phyloP scores from a whole-genome alignment of 1,284 basidiomycete genomes.

The Ustilago cynodontis region DNA sequence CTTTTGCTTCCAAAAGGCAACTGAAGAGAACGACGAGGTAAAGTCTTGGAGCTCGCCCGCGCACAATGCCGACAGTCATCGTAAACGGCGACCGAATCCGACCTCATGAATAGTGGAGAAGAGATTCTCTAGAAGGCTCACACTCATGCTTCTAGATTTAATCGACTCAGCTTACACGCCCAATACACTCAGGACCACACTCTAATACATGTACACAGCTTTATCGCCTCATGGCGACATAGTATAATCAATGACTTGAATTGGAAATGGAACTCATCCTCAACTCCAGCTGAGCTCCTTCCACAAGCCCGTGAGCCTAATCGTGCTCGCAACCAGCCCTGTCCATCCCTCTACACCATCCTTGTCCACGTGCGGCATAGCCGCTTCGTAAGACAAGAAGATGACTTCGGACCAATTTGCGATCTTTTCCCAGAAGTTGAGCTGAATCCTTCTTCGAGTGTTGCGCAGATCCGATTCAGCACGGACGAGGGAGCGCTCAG shows the following conservation, averaged over 20 bases:
- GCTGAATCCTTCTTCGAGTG: conserved; percentile 14
- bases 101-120: too few species aligned
- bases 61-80: too few species aligned
- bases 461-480: conserved; percentile 38
- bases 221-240: neutral
- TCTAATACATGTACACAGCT: neutral
- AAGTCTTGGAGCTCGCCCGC: too few species aligned
- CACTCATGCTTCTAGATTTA: neutral
- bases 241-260: neutral
- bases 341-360: conserved; percentile 51
- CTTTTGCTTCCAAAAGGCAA: conserved; percentile 54
- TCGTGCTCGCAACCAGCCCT: conserved; percentile 36
- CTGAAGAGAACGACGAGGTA: neutral
- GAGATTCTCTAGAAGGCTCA: neutral
- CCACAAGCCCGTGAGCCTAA: conserved; percentile 45
- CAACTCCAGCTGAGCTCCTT: conserved; percentile 27
- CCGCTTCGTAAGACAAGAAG: conserved; percentile 54
- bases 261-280: neutral
- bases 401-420: conserved; percentile 42
- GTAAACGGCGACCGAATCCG: too few species aligned
- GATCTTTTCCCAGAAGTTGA: conserved; percentile 38
- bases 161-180: too few species aligned
- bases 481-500: conserved; percentile 34
- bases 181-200: neutral
- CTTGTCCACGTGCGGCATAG: conserved; percentile 47